A percentile compares a stretch with the other conserved stretches of the same genome.
Evolutionary conservation across 768 basidiomycete species (phyloP).

Genomic region (Collybiopsis confluens): DNA sequence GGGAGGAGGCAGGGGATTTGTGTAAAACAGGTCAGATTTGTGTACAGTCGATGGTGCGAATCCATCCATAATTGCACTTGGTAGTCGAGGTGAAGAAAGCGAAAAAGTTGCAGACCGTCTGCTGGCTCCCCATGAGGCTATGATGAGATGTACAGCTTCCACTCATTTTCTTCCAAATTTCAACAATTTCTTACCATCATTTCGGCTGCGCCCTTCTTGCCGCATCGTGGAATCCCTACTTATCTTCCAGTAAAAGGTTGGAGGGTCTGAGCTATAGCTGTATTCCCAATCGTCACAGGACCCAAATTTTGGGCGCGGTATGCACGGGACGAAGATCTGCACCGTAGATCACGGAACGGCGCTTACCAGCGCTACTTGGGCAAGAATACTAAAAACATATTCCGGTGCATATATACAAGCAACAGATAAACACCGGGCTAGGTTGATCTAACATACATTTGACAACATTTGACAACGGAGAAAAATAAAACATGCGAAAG

Average conservation of each 20-base stretch:
- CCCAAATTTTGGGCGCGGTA: too few relatives aligned
- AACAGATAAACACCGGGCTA: constrained; percentile 24
- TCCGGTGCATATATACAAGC: constrained; percentile 31
- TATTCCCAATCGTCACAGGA: too few relatives aligned
- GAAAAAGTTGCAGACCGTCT: not conserved
- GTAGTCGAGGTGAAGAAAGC: constrained; percentile 19
- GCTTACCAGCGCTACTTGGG: too few relatives aligned
- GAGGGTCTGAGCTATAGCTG: too few relatives aligned
- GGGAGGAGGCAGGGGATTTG: too few relatives aligned
- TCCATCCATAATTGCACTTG: constrained; percentile 1
- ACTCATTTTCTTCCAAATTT: not conserved
- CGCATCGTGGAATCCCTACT: too few relatives aligned
- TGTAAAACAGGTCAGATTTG: constrained; percentile 21
- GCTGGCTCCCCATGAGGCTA: constrained; percentile 4
- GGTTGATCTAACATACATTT: constrained; percentile 25
- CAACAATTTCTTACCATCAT: not conserved
- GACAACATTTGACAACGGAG: constrained; percentile 21
- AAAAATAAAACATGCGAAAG: constrained; percentile 19
- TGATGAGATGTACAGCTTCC: not conserved
- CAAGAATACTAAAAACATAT: constrained; percentile 25
- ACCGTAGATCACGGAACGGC: too few relatives aligned
- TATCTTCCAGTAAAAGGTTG: too few relatives aligned
- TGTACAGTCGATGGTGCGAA: constrained; percentile 15
- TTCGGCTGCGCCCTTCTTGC: not conserved
- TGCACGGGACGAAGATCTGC: too few relatives aligned